These are phyloP conservation scores for Buddleja alternifolia DNA, from an alignment of 257 asterid species.

Conservation along the genomic window DNA sequence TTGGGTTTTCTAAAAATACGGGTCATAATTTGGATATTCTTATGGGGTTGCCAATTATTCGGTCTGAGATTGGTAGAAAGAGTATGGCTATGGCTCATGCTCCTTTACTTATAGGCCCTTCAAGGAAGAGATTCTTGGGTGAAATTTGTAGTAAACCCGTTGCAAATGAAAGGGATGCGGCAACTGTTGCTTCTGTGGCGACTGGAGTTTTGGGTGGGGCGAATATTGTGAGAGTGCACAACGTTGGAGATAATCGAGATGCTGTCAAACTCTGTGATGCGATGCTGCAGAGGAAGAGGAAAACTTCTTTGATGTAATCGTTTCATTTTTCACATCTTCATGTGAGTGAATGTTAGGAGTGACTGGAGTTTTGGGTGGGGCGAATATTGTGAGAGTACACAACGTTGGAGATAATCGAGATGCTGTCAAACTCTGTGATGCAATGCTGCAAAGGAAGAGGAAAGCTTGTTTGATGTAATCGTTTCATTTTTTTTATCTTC, in stretches of 20 bases:
- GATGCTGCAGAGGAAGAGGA: slow-evolving; percentile 52
- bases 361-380: slow-evolving; percentile 72
- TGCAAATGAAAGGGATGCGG: slow-evolving; percentile 74
- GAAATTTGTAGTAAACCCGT: slow-evolving; percentile 58
- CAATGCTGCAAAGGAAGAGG: slow-evolving; percentile 58
- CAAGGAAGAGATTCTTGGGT: slow-evolving; percentile 90
- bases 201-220: slow-evolving; percentile 79
- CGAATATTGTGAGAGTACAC: slow-evolving; percentile 86
- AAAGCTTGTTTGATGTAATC: slow-evolving; percentile 2
- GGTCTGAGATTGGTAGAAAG: slow-evolving; percentile 60
- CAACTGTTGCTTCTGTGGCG: slow-evolving; percentile 73
- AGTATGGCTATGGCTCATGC: slow-evolving; percentile 71
- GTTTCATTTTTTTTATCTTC: background rate
- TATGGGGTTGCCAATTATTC: slow-evolving; percentile 49
- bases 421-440: slow-evolving; percentile 85
- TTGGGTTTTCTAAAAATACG: slow-evolving; percentile 89
- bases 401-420: slow-evolving; percentile 70
- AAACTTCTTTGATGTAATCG: background rate
- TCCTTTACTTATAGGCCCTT: slow-evolving; percentile 80
- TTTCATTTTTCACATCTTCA: background rate
- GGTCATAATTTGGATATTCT: slow-evolving; percentile 76
- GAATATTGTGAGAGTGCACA: slow-evolving; percentile 85
- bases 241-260: slow-evolving; percentile 66
- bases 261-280: slow-evolving; percentile 90
- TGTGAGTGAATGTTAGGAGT: no score